Evolutionary conservation across 78 protist genomes (phyloP), one percentile per base, ranked within the genome.

Genomic region (Dictyostelium intermedium): DNA sequence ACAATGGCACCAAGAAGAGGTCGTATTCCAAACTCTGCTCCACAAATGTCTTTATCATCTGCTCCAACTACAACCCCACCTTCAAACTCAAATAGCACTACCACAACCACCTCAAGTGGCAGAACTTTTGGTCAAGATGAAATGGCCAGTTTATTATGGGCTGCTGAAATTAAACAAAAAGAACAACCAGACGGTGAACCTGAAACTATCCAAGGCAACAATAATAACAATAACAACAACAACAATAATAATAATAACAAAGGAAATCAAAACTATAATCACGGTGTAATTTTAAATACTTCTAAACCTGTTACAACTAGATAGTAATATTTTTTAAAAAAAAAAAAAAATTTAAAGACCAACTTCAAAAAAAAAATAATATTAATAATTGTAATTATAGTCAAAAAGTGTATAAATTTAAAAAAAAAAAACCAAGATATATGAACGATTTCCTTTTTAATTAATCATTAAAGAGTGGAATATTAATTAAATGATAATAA

Each of bases 1-100:
- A 87, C 93, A 2, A 87, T 87, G 47, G 86, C 93, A 2, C 93
- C 93, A 56, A 60, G 86, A 34, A 41, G 93, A 37, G 93, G 93
- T 35, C 69, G 93, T 37, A 5, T 34, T 6, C 85, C 85, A 43
- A 30, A 60, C 27, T 78, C 85, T 18, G 85, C 85, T 8, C 93
- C 85, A 39, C 23, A 78, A 37, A 77, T 79, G 81, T 87, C 93
- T 16, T 14, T 87, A 18, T 37, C 60, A 16, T 87, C 93, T 7
- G 41, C 81, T 9, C 41, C 60, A 16, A 39, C 83, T 8, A n/a
- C 83, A 39, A 32, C 80, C 0, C 20, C 80, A 32, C 80, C 80
- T 27, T 35, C 41, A 30, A n/a, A 9, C 10, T 35, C 47, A 77
- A 30, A 53, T 39, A 20, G 30, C 6, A 78, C 50, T 8, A 30